These are phyloP conservation scores for Fraxinus platypoda DNA, from an alignment of 305 asterid species.

Conservation along the genomic window DNA sequence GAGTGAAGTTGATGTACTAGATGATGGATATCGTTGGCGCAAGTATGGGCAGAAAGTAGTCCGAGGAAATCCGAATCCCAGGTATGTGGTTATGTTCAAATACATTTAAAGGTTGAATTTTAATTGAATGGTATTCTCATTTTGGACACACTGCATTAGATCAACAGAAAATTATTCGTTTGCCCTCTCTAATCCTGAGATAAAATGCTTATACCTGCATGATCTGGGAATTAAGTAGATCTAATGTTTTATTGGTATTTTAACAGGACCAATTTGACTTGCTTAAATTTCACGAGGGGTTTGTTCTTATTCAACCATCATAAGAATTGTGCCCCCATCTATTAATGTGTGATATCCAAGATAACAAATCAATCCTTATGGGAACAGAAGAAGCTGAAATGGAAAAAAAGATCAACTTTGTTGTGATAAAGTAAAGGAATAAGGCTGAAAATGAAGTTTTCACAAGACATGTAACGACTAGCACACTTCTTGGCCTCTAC, in stretches of 20 bases:
- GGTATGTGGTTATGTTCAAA: constrained; percentile 43
- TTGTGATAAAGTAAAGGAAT: not conserved
- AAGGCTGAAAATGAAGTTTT: not conserved
- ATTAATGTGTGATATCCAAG: not conserved
- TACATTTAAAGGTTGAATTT: constrained; percentile 14
- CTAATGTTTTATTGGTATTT: not conserved
- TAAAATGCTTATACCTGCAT: not conserved
- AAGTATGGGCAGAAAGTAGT: constrained; percentile 98
- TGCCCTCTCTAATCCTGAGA: not conserved
- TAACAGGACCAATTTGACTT: not conserved
- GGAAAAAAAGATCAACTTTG: not conserved
- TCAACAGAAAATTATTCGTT: not conserved
- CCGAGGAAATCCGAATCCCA: constrained; percentile 96
- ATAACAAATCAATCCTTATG: not conserved
- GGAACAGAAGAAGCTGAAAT: not conserved
- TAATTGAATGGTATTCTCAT: not conserved
- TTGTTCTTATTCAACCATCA: not conserved
- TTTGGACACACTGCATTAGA: not conserved
- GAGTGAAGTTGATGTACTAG: constrained; percentile 95
- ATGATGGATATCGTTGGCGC: constrained; percentile 98
- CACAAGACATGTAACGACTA: not conserved
- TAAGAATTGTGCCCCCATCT: not conserved
- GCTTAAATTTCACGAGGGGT: not conserved
- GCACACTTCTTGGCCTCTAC: not conserved
- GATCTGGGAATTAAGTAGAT: not conserved